A percentile compares a stretch with the other conserved stretches of the same genome.
These are phyloP conservation scores for Xylaria sp. DNA, from an alignment of 2,329 filamentous ascomycete genomes.

Conservation along the genomic window DNA sequence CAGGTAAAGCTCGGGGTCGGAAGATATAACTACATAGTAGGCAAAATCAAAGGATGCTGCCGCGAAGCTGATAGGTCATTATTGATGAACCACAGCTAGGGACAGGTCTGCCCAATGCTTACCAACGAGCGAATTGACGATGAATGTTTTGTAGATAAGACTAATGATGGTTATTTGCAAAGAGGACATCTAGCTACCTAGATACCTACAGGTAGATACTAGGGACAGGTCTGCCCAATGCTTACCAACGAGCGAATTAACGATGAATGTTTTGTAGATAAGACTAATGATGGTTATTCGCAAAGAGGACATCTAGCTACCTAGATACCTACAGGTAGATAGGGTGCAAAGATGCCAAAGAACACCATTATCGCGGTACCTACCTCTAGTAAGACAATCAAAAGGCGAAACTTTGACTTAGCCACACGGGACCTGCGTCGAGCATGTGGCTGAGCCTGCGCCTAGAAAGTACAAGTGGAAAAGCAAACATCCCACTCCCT, in stretches of 20 bases:
- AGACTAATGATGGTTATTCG: no score
- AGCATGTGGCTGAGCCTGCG: constrained; percentile 30
- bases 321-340: no score
- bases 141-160: no score
- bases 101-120: neutral
- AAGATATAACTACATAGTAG: neutral
- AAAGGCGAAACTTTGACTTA: constrained; percentile 19
- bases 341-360: no score
- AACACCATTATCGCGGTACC: no score
- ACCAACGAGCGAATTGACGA: neutral
- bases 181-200: no score
- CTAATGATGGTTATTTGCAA: no score
- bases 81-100: neutral
- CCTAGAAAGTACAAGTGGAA: neutral
- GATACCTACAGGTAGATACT: no score
- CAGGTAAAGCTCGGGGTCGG: neutral
- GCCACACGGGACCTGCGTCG: constrained; percentile 26
- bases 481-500: no score
- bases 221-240: neutral
- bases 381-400: no score
- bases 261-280: no score
- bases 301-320: no score
- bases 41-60: neutral
- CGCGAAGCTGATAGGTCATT: neutral
- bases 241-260: neutral